Evolutionary conservation across 2,329 filamentous ascomycete species (phyloP).

Genomic region (Microsporum audouinii): DNA sequence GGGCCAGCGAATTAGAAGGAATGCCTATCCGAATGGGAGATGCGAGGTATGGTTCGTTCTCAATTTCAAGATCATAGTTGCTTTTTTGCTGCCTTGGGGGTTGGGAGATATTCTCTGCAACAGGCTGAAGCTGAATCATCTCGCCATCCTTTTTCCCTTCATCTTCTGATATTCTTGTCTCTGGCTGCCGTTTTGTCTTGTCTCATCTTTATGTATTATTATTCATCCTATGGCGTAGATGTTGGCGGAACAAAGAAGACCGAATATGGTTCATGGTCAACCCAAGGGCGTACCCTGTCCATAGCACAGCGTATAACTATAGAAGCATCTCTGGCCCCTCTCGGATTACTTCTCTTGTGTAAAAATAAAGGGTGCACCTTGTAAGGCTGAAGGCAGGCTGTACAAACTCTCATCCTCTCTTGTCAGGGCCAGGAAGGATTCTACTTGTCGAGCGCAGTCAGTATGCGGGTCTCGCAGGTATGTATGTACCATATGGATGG

Average conservation of each 20-base stretch:
- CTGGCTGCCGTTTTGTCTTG: too few species aligned
- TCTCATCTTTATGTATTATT: too few species aligned
- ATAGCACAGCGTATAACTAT: neutral
- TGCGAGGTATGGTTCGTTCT: neutral
- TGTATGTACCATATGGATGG: neutral
- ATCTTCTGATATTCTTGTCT: too few species aligned
- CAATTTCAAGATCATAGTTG: neutral
- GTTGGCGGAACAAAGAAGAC: neutral
- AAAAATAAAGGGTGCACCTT: neutral
- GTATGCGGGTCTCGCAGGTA: slow-evolving; percentile 6
- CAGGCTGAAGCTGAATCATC: too few species aligned
- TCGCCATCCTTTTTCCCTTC: too few species aligned
- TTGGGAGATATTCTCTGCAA: neutral
- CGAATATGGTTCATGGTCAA: neutral
- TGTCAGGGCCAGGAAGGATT: neutral
- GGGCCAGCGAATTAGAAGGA: neutral
- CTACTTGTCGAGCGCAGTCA: neutral
- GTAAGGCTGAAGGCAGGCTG: neutral
- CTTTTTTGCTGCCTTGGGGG: slow-evolving; percentile 1
- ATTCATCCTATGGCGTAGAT: neutral
- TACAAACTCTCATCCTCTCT: neutral
- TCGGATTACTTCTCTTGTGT: neutral
- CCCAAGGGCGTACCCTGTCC: neutral
- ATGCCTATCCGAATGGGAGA: neutral
- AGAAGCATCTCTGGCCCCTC: too few species aligned